These are phyloP conservation scores for Rhizoclosmatium sp. DNA, from an alignment of 192 early-diverging fungal genomes.

Conservation along the genomic window DNA sequence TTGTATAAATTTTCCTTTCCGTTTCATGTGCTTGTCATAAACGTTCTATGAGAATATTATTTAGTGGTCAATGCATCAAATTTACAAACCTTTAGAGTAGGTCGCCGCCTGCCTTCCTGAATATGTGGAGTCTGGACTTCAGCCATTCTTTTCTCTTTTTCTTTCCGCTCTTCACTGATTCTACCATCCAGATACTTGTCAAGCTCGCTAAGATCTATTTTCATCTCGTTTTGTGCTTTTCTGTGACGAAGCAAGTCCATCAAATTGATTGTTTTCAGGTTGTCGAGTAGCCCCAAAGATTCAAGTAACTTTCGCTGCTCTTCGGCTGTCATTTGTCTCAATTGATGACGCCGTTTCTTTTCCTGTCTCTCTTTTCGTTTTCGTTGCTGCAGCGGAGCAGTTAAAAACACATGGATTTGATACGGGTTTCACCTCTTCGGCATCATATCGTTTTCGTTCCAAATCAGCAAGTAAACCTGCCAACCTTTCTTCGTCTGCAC, in stretches of 20 bases:
- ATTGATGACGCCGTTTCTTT: slow-evolving; percentile 15
- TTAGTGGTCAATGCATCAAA: background rate
- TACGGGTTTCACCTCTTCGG: slow-evolving; percentile 20
- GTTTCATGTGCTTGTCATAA: background rate
- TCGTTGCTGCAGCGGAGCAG: slow-evolving; percentile 7
- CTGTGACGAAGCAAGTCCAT: slow-evolving; percentile 9
- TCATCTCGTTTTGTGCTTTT: background rate
- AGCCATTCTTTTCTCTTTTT: slow-evolving; percentile 4
- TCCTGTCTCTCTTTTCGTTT: slow-evolving; percentile 8
- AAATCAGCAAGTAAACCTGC: slow-evolving; percentile 22
- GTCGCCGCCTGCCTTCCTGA: too few species aligned
- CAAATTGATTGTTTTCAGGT: slow-evolving; percentile 9
- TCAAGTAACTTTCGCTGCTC: slow-evolving; percentile 14
- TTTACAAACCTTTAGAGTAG: too few species aligned
- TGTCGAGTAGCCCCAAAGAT: slow-evolving; percentile 4
- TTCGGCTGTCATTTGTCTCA: slow-evolving; percentile 20
- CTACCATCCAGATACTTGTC: slow-evolving; percentile 22
- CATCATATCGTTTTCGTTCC: slow-evolving; percentile 22
- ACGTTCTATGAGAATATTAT: background rate
- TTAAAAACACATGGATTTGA: background rate
- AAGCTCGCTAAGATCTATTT: background rate
- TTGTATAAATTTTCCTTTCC: background rate
- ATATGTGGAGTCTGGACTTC: background rate
- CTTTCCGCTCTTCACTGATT: slow-evolving; percentile 27
- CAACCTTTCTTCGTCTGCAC: slow-evolving; percentile 18